Conservation (phyloP, 345 rosid genomes). For the Adansonia digitata region DNA sequence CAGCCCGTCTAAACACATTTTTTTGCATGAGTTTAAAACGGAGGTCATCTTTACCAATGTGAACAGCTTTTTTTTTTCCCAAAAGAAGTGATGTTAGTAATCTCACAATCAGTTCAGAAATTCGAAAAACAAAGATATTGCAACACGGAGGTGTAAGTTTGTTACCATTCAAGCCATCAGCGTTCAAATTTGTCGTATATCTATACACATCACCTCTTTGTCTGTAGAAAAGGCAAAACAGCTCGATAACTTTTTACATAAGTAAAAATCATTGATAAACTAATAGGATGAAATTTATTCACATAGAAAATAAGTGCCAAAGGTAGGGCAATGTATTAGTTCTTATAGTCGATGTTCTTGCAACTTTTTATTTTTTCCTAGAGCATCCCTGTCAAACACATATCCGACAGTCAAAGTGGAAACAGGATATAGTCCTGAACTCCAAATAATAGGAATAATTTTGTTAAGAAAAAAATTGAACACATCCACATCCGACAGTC, state of each 20-base stretch:
- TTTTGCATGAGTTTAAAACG: conserved; percentile 78
- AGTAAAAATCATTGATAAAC: not conserved
- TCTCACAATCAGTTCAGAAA: conserved; percentile 21
- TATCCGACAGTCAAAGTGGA: not conserved
- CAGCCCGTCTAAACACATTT: conserved; percentile 40
- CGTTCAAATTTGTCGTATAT: conserved; percentile 28
- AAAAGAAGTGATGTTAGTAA: conserved; percentile 35
- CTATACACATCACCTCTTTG: conserved; percentile 62
- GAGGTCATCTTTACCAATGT: conserved; percentile 68
- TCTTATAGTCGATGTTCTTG: not conserved
- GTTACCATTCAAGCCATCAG: conserved; percentile 47
- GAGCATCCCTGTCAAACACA: not conserved
- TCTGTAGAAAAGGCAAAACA: conserved; percentile 42
- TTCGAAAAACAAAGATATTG: conserved; percentile 8
- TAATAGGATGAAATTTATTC: not conserved
- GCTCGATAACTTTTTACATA: conserved; percentile 1
- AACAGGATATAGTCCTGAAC: not conserved
- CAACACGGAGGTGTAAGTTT: conserved; percentile 10
- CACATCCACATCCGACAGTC: not conserved
- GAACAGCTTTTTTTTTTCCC: conserved; percentile 43
- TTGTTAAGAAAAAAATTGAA: not conserved
- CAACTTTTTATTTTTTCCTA: not conserved
- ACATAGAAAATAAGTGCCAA: not conserved
- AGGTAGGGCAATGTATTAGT: not conserved
- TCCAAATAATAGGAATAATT: not conserved